A percentile compares a stretch with the other conserved stretches of the same genome.
phyloP scores from a whole-genome alignment of 768 basidiomycete species.

The Termitomyces sp. region DNA sequence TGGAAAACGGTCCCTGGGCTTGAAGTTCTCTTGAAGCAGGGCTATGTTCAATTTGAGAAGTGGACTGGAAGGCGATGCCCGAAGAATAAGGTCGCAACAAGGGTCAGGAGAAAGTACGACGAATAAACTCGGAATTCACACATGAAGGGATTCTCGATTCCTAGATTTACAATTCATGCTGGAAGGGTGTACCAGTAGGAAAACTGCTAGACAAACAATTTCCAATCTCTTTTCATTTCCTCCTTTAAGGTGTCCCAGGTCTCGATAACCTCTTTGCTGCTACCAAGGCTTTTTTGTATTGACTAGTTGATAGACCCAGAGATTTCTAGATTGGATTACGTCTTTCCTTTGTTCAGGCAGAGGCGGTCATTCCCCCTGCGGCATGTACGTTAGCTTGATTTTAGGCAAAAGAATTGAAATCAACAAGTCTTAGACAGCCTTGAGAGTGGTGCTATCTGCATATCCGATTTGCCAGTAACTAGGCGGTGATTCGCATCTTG shows the following conservation, averaged over 20 bases:
- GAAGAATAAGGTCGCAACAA: slow-evolving; percentile 33
- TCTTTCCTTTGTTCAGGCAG: no score
- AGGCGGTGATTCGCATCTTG: no score
- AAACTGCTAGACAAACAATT: not conserved
- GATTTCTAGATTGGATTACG: no score
- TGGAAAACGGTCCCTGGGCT: slow-evolving; percentile 79
- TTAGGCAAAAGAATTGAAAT: no score
- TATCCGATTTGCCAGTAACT: no score
- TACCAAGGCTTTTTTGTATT: no score
- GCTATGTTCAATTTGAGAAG: slow-evolving; percentile 74
- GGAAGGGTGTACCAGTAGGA: not conserved
- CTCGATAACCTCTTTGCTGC: no score
- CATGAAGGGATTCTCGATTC: not conserved
- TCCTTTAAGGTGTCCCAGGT: not conserved
- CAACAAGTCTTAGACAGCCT: no score
- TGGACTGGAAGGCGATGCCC: slow-evolving; percentile 76
- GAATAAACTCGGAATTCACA: not conserved
- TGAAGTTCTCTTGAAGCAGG: slow-evolving; percentile 85
- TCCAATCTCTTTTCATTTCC: not conserved
- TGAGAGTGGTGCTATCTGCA: no score
- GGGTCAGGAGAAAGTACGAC: slow-evolving; percentile 43
- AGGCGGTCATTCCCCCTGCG: no score
- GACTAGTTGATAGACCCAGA: no score
- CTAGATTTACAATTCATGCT: not conserved
- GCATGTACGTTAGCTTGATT: no score